Evolutionary conservation across 306 rosid genomes (phyloP).

Genomic region (Pachyrhizus erosus): DNA sequence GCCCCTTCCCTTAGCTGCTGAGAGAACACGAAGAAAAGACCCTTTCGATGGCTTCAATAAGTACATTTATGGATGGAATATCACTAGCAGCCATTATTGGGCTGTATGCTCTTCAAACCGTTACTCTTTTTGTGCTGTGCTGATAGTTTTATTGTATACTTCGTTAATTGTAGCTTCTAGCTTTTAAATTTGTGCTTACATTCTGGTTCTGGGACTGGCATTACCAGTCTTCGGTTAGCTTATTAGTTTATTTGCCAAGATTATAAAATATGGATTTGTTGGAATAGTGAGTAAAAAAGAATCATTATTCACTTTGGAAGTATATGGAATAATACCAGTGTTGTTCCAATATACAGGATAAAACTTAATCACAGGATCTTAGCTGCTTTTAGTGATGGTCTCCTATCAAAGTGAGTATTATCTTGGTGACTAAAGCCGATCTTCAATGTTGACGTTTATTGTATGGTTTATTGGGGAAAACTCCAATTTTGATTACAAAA

Average conservation of each 20-base stretch:
- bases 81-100: constrained; percentile 66
- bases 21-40: constrained; percentile 69
- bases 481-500: not conserved
- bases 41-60: constrained; percentile 59
- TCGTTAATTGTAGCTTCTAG: not conserved
- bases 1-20: constrained; percentile 61
- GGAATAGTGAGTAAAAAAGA: not conserved
- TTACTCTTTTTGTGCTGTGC: not conserved
- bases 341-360: not conserved
- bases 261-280: not conserved
- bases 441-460: not conserved
- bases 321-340: not conserved
- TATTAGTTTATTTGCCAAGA: constrained; percentile 10
- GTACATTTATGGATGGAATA: constrained; percentile 79
- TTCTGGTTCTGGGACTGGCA: constrained; percentile 2
- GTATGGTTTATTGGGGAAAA: not conserved
- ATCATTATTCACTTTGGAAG: constrained; percentile 1
- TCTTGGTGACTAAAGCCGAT: not conserved
- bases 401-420: not conserved
- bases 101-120: constrained; percentile 55
- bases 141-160: not conserved
- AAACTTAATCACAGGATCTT: not conserved
- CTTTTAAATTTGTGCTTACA: not conserved
- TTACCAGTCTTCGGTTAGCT: not conserved
- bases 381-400: not conserved